Percentiles rank a stretch among this genome's conserved stretches.
Conservation (phyloP, 768 basidiomycete species). For the Podaxis sp. region DNA sequence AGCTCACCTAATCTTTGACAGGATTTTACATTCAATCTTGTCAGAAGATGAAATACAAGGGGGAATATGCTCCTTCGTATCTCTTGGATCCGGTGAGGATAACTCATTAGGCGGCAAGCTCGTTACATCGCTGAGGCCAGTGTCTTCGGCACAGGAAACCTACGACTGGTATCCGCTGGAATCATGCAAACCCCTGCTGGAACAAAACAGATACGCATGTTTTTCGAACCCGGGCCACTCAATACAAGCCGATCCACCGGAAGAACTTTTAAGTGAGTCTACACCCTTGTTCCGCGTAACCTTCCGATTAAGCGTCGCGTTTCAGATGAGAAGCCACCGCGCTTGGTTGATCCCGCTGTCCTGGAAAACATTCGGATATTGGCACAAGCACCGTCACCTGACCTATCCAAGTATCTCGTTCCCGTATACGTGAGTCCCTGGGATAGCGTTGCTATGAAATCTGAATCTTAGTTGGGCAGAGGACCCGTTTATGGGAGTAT, state of each 20-base stretch:
- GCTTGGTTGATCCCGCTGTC: not conserved
- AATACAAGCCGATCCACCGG: slow-evolving; percentile 27
- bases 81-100: slow-evolving; percentile 77
- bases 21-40: slow-evolving; percentile 94
- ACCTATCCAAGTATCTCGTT: not conserved
- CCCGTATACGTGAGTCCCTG: slow-evolving; percentile 14
- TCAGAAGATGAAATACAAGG: slow-evolving; percentile 95
- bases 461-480: slow-evolving; percentile 2
- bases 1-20: slow-evolving; percentile 25
- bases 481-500: slow-evolving; percentile 27
- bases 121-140: not conserved
- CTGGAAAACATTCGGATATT: slow-evolving; percentile 7
- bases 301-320: not conserved
- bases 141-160: slow-evolving; percentile 52
- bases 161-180: slow-evolving; percentile 75
- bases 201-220: slow-evolving; percentile 64
- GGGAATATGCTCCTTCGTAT: slow-evolving; percentile 86
- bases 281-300: too few relatives aligned
- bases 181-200: slow-evolving; percentile 56
- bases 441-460: not conserved
- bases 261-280: slow-evolving; percentile 17
- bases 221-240: slow-evolving; percentile 68
- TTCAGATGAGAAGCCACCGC: slow-evolving; percentile 5
- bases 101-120: not conserved
- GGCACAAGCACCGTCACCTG: not conserved